Evolutionary conservation across 116 monocot genomes (phyloP).

Genomic region (Posidonia oceanica): DNA sequence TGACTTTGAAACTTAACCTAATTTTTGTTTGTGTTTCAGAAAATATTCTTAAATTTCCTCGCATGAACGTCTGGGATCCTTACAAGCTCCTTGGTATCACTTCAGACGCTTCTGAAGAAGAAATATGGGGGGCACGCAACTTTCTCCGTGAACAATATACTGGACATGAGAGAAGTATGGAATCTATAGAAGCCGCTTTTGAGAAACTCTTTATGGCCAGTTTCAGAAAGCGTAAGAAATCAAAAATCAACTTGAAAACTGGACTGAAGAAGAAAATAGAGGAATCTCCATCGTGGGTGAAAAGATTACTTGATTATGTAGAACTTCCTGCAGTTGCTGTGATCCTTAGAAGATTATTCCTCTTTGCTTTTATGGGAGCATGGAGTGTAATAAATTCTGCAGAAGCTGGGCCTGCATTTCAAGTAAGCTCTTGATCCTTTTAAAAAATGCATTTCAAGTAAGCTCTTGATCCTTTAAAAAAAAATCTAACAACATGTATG

Average conservation of each 20-base stretch:
- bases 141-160: constrained; percentile 82
- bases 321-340: constrained; percentile 68
- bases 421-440: constrained; percentile 32
- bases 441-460: background rate
- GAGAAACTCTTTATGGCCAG: constrained; percentile 88
- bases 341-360: constrained; percentile 63
- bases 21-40: constrained; percentile 27
- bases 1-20: background rate
- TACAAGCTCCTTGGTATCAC: constrained; percentile 81
- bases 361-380: constrained; percentile 86
- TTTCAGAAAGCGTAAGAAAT: constrained; percentile 64
- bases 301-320: constrained; percentile 52
- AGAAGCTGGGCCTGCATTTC: constrained; percentile 86
- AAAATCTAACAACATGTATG: no score
- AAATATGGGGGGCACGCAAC: constrained; percentile 73
- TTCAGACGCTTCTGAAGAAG: constrained; percentile 88
- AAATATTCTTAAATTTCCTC: constrained; percentile 56
- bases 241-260: constrained; percentile 91
- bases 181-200: constrained; percentile 87
- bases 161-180: constrained; percentile 70
- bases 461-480: background rate
- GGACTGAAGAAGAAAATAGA: constrained; percentile 83
- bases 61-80: constrained; percentile 73
- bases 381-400: constrained; percentile 84
- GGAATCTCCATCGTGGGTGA: constrained; percentile 91